Base-by-base conservation (phyloP, 108 stramenopile genomes). In the Nitzschia putrida region DNA sequence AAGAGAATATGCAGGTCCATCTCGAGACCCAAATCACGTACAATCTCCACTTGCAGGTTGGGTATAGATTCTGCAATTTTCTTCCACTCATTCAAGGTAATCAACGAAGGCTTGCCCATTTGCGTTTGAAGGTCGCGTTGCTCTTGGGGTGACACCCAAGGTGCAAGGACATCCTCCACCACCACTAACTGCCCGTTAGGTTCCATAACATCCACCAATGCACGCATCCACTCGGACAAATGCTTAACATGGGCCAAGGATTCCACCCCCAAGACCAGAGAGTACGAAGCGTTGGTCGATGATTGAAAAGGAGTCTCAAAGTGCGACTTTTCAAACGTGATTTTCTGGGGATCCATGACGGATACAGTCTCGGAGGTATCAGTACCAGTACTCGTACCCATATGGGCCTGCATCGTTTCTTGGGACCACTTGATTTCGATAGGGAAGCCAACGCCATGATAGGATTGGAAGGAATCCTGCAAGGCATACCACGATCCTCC, bases 401-500 rank as follows among this genome's bases (percentile, higher is more conserved):
- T 6, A 5, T 34, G 29, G 4, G 29, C 29, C 29, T 34, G 29
- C 29, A 34, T 34, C 1, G 29, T 34, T 34, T 34, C 29, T 34
- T 4, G 29, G 4, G 29, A 34, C 29, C 29, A 34, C 29, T 34
- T 4, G 3, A 34, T 4, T 34, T 51, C 21, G 8, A 51, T 22
- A 49, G 60, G 63, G 7, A 82, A 37, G 11, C 77, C 34, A 40
- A 82, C 78, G 24, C 81, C 81, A 49, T 74, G 67, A 47, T 82
- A 78, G 16, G 25, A 42, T 40, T 61, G 74, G 0, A 16, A n/a
- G 34, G 29, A 65, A 9, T 71, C 53, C 21, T 57, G 43, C 20
- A 82, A 51, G 25, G 81, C 39, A 75, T 74, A 82, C 47, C 78
- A 21, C 12, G 69, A 69, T 3, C 81, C 81, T 54, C 81, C 34